Conservation (phyloP, 2,329 filamentous ascomycete species). For the Sordariomycetes sp. region DNA sequence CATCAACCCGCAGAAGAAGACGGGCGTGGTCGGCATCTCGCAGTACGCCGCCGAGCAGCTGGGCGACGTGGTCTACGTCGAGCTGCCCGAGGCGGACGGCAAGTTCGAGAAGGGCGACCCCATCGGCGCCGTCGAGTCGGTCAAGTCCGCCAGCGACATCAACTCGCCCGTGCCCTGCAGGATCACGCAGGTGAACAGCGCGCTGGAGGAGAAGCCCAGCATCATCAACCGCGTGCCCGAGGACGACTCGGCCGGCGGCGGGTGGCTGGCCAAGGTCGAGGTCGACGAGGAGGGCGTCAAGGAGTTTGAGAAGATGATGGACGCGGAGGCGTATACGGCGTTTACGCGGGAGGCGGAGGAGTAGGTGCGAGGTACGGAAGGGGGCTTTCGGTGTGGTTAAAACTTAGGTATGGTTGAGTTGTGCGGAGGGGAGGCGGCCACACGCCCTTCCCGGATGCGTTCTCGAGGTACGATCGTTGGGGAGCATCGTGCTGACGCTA, state of each 20-base stretch:
- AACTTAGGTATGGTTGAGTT: not conserved
- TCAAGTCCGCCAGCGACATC: constrained; percentile 98
- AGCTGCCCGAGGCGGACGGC: constrained; percentile 66
- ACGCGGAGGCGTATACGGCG: constrained; percentile 62
- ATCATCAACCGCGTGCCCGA: constrained; percentile 88
- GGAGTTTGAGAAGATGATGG: constrained; percentile 71
- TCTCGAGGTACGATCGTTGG: not conserved
- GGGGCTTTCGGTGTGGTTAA: not conserved
- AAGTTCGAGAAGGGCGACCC: constrained; percentile 67
- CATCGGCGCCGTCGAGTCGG: constrained; percentile 91
- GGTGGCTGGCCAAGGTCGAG: constrained; percentile 87
- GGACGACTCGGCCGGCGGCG: constrained; percentile 60
- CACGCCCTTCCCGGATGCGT: not conserved
- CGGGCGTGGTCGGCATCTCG: constrained; percentile 75
- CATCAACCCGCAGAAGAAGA: constrained; percentile 69
- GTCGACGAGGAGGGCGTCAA: constrained; percentile 53
- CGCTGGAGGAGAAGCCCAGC: constrained; percentile 74
- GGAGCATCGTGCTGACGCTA: not conserved
- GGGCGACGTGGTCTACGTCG: constrained; percentile 94
- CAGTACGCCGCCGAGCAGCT: constrained; percentile 85
- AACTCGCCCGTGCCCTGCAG: constrained; percentile 75
- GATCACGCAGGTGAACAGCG: constrained; percentile 61
- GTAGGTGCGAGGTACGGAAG: not conserved
- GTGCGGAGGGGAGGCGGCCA: not conserved
- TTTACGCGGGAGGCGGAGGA: constrained; percentile 44